Conservation (phyloP, 2,329 filamentous ascomycete genomes). For the Trichophaea hybrida region DNA sequence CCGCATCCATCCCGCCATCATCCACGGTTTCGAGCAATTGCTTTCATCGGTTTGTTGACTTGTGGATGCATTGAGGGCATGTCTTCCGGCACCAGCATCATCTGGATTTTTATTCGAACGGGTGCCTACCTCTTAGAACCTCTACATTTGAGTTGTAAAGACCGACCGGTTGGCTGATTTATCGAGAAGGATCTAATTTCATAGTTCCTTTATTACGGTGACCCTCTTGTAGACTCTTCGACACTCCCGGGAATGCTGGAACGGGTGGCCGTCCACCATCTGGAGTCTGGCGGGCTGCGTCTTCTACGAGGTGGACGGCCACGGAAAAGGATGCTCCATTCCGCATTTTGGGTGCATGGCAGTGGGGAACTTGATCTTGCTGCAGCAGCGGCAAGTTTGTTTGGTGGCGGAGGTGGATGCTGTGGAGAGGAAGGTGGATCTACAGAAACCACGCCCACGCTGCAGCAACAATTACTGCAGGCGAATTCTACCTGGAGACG, state of each 20-base stretch:
- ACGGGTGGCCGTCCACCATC: constrained; percentile 35
- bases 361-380: constrained; percentile 32
- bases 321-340: constrained; percentile 37
- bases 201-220: constrained; percentile 1
- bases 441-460: neutral
- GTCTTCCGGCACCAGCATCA: constrained; percentile 18
- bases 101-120: neutral
- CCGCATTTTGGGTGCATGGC: constrained; percentile 43
- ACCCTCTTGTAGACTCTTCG: neutral
- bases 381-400: constrained; percentile 10
- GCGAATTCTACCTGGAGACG: neutral
- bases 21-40: neutral
- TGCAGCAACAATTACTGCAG: neutral
- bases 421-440: neutral
- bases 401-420: constrained; percentile 6
- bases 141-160: neutral
- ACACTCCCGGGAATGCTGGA: constrained; percentile 37
- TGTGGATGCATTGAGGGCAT: constrained; percentile 20
- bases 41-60: neutral
- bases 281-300: constrained; percentile 38
- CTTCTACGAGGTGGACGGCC: constrained; percentile 17
- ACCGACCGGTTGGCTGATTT: neutral
- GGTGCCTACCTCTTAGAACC: neutral
- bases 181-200: neutral
- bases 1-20: neutral